Percentiles rank a stretch among this genome's conserved stretches.
Evolutionary conservation across 495 filamentous ascomycete genomes (phyloP).

Genomic region (Emericellopsis terricola): DNA sequence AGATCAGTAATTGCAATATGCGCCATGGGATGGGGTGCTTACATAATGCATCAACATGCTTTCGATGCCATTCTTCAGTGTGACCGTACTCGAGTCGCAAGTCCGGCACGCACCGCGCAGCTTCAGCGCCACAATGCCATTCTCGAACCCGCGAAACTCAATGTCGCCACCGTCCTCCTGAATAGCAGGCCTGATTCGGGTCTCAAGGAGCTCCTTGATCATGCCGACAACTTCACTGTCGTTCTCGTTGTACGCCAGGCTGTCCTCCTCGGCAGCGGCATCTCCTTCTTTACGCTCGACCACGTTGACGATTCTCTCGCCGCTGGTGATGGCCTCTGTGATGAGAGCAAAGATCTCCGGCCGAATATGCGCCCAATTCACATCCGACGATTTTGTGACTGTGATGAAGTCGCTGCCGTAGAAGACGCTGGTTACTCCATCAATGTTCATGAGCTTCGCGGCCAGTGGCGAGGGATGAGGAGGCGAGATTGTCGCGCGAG

Average conservation of each 20-base stretch:
- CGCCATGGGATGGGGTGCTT: too few species aligned
- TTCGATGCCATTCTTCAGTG: constrained; percentile 91
- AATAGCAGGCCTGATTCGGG: constrained; percentile 81
- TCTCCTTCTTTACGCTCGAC: constrained; percentile 34
- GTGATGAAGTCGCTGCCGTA: constrained; percentile 94
- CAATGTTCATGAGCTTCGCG: constrained; percentile 71
- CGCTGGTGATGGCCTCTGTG: constrained; percentile 71
- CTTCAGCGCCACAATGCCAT: constrained; percentile 74
- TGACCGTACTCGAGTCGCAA: constrained; percentile 90
- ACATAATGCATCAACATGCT: constrained; percentile 76
- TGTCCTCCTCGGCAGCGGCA: constrained; percentile 37
- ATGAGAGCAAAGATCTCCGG: constrained; percentile 91
- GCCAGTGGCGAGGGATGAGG: constrained; percentile 90
- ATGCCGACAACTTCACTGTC: constrained; percentile 89
- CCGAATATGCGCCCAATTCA: constrained; percentile 86
- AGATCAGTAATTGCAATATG: not conserved
- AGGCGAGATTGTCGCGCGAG: constrained; percentile 71
- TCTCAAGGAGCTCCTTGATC: constrained; percentile 98
- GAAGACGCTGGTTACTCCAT: constrained; percentile 86
- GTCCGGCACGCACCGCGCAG: constrained; percentile 84
- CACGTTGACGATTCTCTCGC: constrained; percentile 62
- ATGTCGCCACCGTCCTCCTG: constrained; percentile 97
- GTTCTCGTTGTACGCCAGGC: constrained; percentile 59
- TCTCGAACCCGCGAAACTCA: constrained; percentile 75
- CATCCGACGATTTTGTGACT: constrained; percentile 73